Evolutionary conservation across 192 early-diverging fungal species (phyloP), one percentile per base, ranked within the genome.

Genomic region (Chytriomyces sp.): DNA sequence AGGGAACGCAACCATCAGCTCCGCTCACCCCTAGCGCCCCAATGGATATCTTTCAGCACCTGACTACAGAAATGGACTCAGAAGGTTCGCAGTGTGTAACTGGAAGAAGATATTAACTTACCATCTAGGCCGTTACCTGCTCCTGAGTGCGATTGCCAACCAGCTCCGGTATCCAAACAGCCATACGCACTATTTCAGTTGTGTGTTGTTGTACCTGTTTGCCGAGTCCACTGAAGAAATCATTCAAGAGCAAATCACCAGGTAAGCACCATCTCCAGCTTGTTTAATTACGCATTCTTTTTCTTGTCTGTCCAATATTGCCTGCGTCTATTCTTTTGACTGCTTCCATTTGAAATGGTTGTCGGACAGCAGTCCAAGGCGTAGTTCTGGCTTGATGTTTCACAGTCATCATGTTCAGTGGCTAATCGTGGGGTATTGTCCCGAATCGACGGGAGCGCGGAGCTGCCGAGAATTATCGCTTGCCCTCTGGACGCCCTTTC

Each of bases 91-190:
- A 59, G 25, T 81, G 25, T 31, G 36, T 53, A 64, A n/a, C 67
- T 60, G 28, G 12, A 38, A 52, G 28, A n/a, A 30, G 38, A 72
- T 36, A 57, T 33, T 37, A 37, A 49, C 38, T 61, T 22, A 32
- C 17, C 41, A 80, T 25, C 79, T 76, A 83, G 90, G 92, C 12
- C 89, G 94, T n/a, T 97, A 98, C 73, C 75, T 93, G 59, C 83
- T 98, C 63, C 77, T 98, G 59, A 93, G 86, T 68, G 94, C 93
- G 5, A 93, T 99, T 73, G 93, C 94, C 49, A 97, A 98, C 80
- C 97, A 98, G 77, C 85, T 99, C 75, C 89, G 97, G 69, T 97
- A 92, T 82, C 95, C 97, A n/a, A 97, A 95, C 80, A 90, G 90
- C 39, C 97, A 99, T 75, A 99, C 97, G 14, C 91, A 93, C 72